Base-by-base conservation (phyloP, 257 asterid genomes). In the Nicotiana obtusifolia region DNA sequence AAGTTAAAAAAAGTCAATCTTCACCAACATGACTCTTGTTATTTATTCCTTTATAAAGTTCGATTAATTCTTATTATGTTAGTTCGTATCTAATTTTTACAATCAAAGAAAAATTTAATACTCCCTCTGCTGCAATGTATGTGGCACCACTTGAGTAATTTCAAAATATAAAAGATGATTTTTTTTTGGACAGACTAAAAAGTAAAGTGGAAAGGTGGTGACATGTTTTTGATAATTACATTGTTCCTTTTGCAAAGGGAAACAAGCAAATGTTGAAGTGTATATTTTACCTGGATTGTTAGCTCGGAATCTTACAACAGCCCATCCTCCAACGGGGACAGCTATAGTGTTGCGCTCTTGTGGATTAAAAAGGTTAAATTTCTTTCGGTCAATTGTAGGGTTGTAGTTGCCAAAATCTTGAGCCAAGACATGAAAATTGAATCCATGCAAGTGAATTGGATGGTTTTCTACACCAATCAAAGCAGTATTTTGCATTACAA, bases 221-320 rank as follows among this genome's bases (percentile, higher is more conserved):
- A 77, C 87, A 30, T 0, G 4, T 83, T 80, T 77, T 7, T 90
- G 88, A 64, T 87, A 90, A 0, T 86, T 77, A 11, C 0, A 11
- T 49, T 20, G 80, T 89, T 8, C 10, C 47, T 37, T 7, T 37
- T 37, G 90, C 83, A 7, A 87, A 67, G 1, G 86, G 78, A 10
- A 84, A 17, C 31, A 77, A 44, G 0, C 13, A 49, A 49, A 13
- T 8, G 47, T 7, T 41, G 11, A 41, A 17, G 26, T 8, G 4
- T 31, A 56, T 54, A 61, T 10, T 41, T 37, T 77, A 57, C 69
- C 81, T 16, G 69, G 81, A 41, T 77, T 77, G 33, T 77, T 77
- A 30, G 81, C 81, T 20, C 81, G 81, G 22, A 77, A 77, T 57
- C 69, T 77, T 8, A 77, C n/a, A 24, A 77, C 81, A 7, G 81